A percentile compares a stretch with the other conserved stretches of the same genome.
Conservation (phyloP, 2,329 filamentous ascomycete genomes). For the Botrytis tulipae region DNA sequence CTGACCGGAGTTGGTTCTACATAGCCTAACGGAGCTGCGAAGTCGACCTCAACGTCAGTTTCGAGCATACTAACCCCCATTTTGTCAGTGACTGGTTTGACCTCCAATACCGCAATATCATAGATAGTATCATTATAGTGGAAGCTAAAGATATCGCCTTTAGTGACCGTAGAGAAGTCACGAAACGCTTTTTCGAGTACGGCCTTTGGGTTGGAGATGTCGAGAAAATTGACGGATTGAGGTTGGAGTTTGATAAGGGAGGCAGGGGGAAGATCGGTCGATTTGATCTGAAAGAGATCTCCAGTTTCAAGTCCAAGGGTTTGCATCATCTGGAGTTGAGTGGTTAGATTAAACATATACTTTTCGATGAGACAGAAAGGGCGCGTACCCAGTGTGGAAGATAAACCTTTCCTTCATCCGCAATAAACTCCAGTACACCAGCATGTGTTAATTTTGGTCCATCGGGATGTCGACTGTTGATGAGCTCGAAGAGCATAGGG, state of each 20-base stretch:
- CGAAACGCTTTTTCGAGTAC: constrained; percentile 96
- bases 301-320: constrained; percentile 85
- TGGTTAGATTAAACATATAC: neutral
- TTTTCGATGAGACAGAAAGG: neutral
- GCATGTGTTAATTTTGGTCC: constrained; percentile 80
- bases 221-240: constrained; percentile 88
- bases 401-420: constrained; percentile 95
- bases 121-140: constrained; percentile 94
- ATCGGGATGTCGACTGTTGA: constrained; percentile 68
- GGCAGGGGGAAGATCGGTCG: constrained; percentile 86
- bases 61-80: constrained; percentile 93
- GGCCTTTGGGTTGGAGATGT: constrained; percentile 95
- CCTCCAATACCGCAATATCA: constrained; percentile 88
- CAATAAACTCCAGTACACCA: constrained; percentile 95
- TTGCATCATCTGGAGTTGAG: constrained; percentile 74
- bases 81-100: constrained; percentile 79
- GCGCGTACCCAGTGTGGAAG: constrained; percentile 82
- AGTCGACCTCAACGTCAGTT: constrained; percentile 95
- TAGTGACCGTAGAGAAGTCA: constrained; percentile 90
- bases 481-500: constrained; percentile 93
- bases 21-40: constrained; percentile 90
- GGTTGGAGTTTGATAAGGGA: constrained; percentile 95
- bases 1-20: constrained; percentile 72
- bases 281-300: constrained; percentile 92
- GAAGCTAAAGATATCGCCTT: constrained; percentile 94